Conservation (phyloP, 179 eudicot species). For the Amaranthus tricolor region DNA sequence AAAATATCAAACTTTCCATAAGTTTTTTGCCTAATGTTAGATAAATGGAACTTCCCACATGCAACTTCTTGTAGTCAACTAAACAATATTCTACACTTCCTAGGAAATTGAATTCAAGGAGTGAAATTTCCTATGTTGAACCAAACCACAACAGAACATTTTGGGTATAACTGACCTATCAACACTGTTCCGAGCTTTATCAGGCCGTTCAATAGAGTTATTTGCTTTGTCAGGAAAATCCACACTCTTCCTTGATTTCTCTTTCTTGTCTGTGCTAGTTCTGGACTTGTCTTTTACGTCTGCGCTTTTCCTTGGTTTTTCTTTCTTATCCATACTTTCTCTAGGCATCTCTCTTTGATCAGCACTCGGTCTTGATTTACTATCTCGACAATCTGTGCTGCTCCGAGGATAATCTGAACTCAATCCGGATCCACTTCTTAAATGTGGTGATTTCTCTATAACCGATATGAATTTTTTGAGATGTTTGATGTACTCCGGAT, state of each 20-base stretch:
- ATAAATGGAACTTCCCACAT: too few relatives aligned
- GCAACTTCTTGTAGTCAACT: too few relatives aligned
- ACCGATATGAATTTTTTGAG: constrained; percentile 80
- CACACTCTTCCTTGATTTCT: constrained; percentile 57
- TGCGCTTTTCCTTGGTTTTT: constrained; percentile 53
- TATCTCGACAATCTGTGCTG: constrained; percentile 67
- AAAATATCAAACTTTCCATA: too few relatives aligned
- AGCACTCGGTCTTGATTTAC: constrained; percentile 60
- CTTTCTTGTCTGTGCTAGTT: constrained; percentile 66
- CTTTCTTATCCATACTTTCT: constrained; percentile 59
- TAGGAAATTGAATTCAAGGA: too few relatives aligned
- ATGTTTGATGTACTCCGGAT: constrained; percentile 84
- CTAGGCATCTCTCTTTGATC: constrained; percentile 73
- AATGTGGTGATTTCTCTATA: constrained; percentile 56
- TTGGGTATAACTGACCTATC: constrained; percentile 59
- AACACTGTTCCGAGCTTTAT: constrained; percentile 86
- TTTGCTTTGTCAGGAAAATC: constrained; percentile 51
- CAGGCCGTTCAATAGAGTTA: constrained; percentile 61
- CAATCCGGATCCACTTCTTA: constrained; percentile 40
- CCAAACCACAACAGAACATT: neutral
- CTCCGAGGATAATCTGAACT: constrained; percentile 51
- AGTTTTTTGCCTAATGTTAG: too few relatives aligned
- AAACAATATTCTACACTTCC: too few relatives aligned
- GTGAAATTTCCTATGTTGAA: too few relatives aligned
- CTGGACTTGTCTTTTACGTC: constrained; percentile 63